A percentile compares a stretch with the other conserved stretches of the same genome.
phyloP scores from a whole-genome alignment of 1,139 yeast species.

The Hansenula lynferdii region DNA sequence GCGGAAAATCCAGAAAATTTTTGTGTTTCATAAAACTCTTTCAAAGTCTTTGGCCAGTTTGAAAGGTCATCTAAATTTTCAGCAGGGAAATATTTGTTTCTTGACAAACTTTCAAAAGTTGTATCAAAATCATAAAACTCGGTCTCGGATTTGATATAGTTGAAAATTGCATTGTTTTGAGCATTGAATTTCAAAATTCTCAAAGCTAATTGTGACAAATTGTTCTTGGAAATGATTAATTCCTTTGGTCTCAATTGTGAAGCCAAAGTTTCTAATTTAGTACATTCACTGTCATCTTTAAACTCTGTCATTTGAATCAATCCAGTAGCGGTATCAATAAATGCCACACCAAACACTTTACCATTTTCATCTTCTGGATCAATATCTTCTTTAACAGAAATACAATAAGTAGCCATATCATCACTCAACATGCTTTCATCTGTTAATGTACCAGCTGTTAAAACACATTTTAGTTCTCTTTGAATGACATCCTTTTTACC shows the following conservation, averaged over 20 bases:
- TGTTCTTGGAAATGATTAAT: conserved; percentile 70
- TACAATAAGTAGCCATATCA: conserved; percentile 88
- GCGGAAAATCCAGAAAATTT: conserved; percentile 65
- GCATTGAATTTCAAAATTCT: conserved; percentile 74
- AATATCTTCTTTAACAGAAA: conserved; percentile 65
- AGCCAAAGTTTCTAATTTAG: conserved; percentile 80
- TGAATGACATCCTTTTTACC: conserved; percentile 79
- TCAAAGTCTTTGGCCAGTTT: conserved; percentile 58
- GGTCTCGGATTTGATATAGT: conserved; percentile 59
- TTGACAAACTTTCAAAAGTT: conserved; percentile 62
- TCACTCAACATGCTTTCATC: conserved; percentile 85
- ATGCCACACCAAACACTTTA: conserved; percentile 72
- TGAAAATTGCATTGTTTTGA: conserved; percentile 77
- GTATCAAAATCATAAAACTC: conserved; percentile 88
- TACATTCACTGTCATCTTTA: conserved; percentile 78
- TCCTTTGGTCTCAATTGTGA: conserved; percentile 92
- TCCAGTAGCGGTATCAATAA: conserved; percentile 93
- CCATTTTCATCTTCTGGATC: conserved; percentile 33
- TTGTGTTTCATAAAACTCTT: conserved; percentile 43
- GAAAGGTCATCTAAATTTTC: conserved; percentile 59
- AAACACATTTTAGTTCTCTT: conserved; percentile 81
- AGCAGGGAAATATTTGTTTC: conserved; percentile 59
- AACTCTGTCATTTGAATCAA: conserved; percentile 67
- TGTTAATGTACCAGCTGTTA: conserved; percentile 93
- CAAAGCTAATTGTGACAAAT: conserved; percentile 60